phyloP scores from a whole-genome alignment of 2,329 filamentous ascomycete species.

The Arthrocladium fulminans region DNA sequence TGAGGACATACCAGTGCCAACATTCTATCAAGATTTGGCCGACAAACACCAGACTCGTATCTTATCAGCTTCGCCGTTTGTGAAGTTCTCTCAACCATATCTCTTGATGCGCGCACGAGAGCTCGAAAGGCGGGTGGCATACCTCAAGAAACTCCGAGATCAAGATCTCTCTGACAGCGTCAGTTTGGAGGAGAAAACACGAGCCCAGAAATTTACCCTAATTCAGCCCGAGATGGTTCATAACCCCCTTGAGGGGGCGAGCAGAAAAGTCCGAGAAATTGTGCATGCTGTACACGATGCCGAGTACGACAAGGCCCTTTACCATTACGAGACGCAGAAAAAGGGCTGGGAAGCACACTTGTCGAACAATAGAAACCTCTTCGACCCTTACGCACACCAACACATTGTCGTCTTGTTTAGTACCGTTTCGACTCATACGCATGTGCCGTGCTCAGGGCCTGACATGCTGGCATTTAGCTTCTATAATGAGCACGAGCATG shows the following conservation, averaged over 20 bases:
- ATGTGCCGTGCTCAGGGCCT: constrained; percentile 85
- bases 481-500: constrained; percentile 78
- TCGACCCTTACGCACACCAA: constrained; percentile 91
- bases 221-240: constrained; percentile 96
- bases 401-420: constrained; percentile 94
- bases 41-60: constrained; percentile 88
- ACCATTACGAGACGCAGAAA: constrained; percentile 90
- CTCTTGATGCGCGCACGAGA: constrained; percentile 85
- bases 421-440: constrained; percentile 84
- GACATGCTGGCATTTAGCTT: constrained; percentile 84
- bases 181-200: constrained; percentile 52
- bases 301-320: constrained; percentile 89
- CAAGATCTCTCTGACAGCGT: constrained; percentile 42
- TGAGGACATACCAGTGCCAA: constrained; percentile 75
- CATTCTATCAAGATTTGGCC: constrained; percentile 91
- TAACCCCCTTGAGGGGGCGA: constrained; percentile 66
- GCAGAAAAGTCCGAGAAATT: constrained; percentile 83
- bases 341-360: constrained; percentile 95
- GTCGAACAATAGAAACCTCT: constrained; percentile 76
- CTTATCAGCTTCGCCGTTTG: constrained; percentile 88
- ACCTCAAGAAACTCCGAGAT: constrained; percentile 73
- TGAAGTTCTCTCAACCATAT: constrained; percentile 90
- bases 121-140: constrained; percentile 73
- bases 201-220: constrained; percentile 69
- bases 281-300: constrained; percentile 91